A percentile compares a stretch with the other conserved stretches of the same genome.
phyloP scores from a whole-genome alignment of 176 grass and related monocot genomes.

The Triticum timopheevii region DNA sequence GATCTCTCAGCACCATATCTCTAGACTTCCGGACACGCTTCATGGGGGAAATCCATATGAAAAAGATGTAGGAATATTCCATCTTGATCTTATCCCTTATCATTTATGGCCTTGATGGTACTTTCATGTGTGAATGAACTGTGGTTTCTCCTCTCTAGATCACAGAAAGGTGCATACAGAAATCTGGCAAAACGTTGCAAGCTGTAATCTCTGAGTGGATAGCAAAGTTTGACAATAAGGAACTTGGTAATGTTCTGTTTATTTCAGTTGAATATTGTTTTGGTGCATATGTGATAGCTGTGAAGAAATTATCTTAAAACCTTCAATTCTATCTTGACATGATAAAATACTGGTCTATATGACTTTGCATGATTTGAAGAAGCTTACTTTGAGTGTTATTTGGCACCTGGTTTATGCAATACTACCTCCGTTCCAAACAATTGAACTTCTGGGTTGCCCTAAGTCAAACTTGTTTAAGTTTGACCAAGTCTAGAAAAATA shows the following conservation, averaged over 20 bases:
- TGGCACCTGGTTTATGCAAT: constrained; percentile 15
- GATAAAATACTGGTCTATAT: background rate
- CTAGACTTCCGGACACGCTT: constrained; percentile 60
- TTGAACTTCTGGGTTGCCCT: too few species aligned
- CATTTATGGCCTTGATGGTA: constrained; percentile 4
- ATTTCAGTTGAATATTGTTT: background rate
- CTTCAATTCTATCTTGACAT: background rate
- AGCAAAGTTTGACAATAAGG: constrained; percentile 83
- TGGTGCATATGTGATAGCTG: constrained; percentile 3
- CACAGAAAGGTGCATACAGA: constrained; percentile 91
- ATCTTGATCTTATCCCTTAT: constrained; percentile 3
- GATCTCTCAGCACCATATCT: constrained; percentile 59
- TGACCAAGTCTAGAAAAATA: too few species aligned
- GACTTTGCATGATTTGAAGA: background rate
- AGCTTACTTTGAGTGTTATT: background rate
- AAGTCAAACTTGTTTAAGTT: too few species aligned
- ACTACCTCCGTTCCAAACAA: background rate
- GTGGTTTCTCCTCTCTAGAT: constrained; percentile 59
- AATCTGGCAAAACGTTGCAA: constrained; percentile 79
- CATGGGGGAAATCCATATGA: constrained; percentile 87
- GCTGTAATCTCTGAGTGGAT: constrained; percentile 87
- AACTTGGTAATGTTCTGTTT: constrained; percentile 66
- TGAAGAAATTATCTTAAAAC: constrained; percentile 13
- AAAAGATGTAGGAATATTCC: constrained; percentile 66
- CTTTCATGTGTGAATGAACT: constrained; percentile 27